These are phyloP conservation scores for Aspergillus olivimuriae DNA, from an alignment of 495 filamentous ascomycete genomes.

Conservation along the genomic window DNA sequence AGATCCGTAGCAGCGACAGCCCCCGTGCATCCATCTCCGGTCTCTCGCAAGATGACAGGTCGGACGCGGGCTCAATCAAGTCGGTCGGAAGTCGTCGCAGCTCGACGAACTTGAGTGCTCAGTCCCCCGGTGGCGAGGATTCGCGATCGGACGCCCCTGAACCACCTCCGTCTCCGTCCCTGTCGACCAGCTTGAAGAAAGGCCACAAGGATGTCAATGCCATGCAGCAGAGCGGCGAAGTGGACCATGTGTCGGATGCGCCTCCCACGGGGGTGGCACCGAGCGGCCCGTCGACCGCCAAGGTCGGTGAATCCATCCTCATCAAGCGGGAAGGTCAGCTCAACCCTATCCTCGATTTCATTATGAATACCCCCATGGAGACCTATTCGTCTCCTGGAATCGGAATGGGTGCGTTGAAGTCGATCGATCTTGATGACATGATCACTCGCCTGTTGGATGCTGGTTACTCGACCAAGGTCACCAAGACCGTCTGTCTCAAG, in stretches of 20 bases:
- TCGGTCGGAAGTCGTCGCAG: slow-evolving; percentile 53
- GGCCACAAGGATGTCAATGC: slow-evolving; percentile 73
- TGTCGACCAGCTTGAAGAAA: slow-evolving; percentile 68
- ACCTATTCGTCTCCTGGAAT: slow-evolving; percentile 38
- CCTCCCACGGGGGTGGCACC: slow-evolving; percentile 60
- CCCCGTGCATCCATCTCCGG: slow-evolving; percentile 66
- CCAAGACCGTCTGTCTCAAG: slow-evolving; percentile 93
- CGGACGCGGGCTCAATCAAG: slow-evolving; percentile 67
- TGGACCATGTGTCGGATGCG: slow-evolving; percentile 92
- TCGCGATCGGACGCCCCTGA: slow-evolving; percentile 48
- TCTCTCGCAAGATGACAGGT: slow-evolving; percentile 60
- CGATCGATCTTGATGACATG: slow-evolving; percentile 93
- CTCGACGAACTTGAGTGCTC: slow-evolving; percentile 33
- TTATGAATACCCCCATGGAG: slow-evolving; percentile 34
- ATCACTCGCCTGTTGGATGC: slow-evolving; percentile 92
- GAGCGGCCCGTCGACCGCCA: slow-evolving; percentile 43
- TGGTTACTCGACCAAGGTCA: slow-evolving; percentile 92
- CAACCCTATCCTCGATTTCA: slow-evolving; percentile 54
- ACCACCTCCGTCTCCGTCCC: slow-evolving; percentile 84
- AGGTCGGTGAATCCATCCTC: slow-evolving; percentile 54
- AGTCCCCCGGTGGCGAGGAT: slow-evolving; percentile 31
- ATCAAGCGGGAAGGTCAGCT: slow-evolving; percentile 69
- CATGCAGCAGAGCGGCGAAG: slow-evolving; percentile 81
- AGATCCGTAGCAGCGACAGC: slow-evolving; percentile 67
- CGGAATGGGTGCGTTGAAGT: slow-evolving; percentile 68